Base-by-base conservation (phyloP, 192 early-diverging fungal genomes). In the Coemansia sp. region DNA sequence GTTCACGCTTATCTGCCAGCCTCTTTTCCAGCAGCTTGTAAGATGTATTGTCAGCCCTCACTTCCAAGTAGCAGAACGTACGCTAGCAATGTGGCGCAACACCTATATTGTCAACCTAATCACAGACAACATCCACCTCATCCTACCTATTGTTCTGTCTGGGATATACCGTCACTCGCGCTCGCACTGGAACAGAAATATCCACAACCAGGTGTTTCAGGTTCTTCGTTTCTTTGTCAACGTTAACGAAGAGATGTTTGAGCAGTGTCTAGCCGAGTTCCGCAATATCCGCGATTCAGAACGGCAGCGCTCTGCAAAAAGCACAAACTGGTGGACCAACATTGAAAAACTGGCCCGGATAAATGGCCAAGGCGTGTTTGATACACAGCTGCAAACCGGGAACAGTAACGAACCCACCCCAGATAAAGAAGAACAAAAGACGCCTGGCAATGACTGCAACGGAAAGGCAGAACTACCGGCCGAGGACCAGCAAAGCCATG, bases 51-150 rank as follows among this genome's bases (percentile, higher is more conserved):
- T 95, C n/a, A 96, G 93, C 67, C 92, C 94, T 38, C 98, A 99
- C 83, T 98, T 98, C 75, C 98, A 99, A 86, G 92, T 98, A n/a
- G 96, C 97, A 41, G 98, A 99, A 84, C 88, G 98, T 69, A 96
- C 97, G 44, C 86, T 99, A 41, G 95, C 93, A 64, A 96, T 94
- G 79, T 99, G 98, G 98, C 97, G 97, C 83, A 99, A 98, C 74
- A 95, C 95, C 75, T 98, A 96, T 70, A 94, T 98, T 82, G 93
- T 95, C 68, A 96, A 90, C 74, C 78, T 99, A 80, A 96, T 99
- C 63, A 89, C 90, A 25, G 95, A 98, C 64, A 96, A 99, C 85
- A 92, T 93, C 25, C 84, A 86, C 46, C 86, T 90, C 38, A 93
- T 99, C 49, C 77, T 99, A 70, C 98, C 98, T 13, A 95, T 99